phyloP scores from a whole-genome alignment of 1,284 basidiomycete genomes.

The Fomitiporia mediterranea region DNA sequence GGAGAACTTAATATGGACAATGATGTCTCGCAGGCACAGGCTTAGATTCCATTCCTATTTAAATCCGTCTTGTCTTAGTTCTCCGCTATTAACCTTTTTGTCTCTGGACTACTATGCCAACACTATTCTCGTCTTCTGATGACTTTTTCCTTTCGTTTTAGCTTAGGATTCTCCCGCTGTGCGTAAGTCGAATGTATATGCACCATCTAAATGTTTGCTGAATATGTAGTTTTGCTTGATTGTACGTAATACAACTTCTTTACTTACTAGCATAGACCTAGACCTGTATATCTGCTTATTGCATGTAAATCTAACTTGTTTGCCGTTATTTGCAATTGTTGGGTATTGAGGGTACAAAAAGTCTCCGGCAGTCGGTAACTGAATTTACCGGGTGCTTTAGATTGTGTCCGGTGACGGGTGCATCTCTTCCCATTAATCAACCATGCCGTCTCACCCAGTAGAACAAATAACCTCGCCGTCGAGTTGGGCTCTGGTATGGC shows the following conservation, averaged over 20 bases:
- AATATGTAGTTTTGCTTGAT: background rate
- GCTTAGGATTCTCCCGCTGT: background rate
- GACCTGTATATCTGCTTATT: background rate
- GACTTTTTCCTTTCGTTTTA: too few species aligned
- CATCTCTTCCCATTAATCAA: slow-evolving; percentile 15
- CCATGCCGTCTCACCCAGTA: slow-evolving; percentile 60
- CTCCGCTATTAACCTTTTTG: background rate
- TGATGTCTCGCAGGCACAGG: slow-evolving; percentile 9
- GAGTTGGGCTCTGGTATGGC: slow-evolving; percentile 74
- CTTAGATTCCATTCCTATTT: too few species aligned
- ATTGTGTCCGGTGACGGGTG: background rate
- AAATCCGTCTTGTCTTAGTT: too few species aligned
- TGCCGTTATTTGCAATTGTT: background rate
- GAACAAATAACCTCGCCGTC: slow-evolving; percentile 71
- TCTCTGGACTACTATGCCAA: background rate
- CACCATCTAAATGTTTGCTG: background rate
- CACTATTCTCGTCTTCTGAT: too few species aligned
- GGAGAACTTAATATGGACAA: slow-evolving; percentile 29
- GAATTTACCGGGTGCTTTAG: background rate
- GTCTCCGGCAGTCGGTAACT: background rate
- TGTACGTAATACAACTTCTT: background rate
- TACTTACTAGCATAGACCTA: background rate
- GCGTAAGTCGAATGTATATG: slow-evolving; percentile 6
- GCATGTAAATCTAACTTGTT: background rate
- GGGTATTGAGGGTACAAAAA: too few species aligned